Conservation (phyloP, 345 rosid species). For the Fremontodendron californicum region DNA sequence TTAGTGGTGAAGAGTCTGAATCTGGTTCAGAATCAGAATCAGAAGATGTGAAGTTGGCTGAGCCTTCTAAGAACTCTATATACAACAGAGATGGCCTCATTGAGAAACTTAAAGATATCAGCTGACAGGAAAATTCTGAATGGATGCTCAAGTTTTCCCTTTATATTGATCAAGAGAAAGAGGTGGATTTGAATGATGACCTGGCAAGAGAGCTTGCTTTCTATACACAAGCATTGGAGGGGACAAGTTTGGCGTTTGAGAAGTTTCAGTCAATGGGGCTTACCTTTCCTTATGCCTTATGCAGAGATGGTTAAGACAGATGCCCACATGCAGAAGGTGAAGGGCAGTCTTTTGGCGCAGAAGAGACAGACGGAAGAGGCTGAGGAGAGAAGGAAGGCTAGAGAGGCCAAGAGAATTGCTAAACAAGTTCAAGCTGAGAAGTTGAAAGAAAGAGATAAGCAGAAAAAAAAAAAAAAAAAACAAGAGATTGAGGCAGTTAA, state of each 20-base stretch:
- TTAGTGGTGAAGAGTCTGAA: conserved; percentile 40
- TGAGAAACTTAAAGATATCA: conserved; percentile 76
- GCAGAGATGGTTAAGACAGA: conserved; percentile 87
- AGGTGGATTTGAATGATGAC: conserved; percentile 89
- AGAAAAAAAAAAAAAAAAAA: too few species aligned
- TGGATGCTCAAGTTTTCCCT: conserved; percentile 70
- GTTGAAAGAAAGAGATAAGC: conserved; percentile 63
- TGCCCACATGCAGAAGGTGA: conserved; percentile 79
- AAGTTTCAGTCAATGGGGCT: conserved; percentile 50
- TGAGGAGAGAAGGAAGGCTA: conserved; percentile 85
- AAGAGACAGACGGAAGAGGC: conserved; percentile 72
- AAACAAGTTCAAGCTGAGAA: conserved; percentile 79
- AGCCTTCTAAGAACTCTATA: conserved; percentile 56
- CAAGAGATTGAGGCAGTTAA: conserved; percentile 68
- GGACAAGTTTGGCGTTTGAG: conserved; percentile 61
- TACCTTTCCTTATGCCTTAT: conserved; percentile 77
- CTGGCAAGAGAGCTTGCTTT: conserved; percentile 69
- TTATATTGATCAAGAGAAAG: conserved; percentile 56
- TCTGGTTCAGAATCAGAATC: conserved; percentile 58
- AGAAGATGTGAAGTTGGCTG: conserved; percentile 49
- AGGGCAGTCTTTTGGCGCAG: conserved; percentile 58
- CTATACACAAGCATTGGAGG: conserved; percentile 76
- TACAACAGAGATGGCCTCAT: conserved; percentile 58
- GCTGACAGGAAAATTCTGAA: conserved; percentile 65
- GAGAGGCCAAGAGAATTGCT: conserved; percentile 66